phyloP scores from a whole-genome alignment of 2,329 filamentous ascomycete species.

The Botryotinia narcissicola region DNA sequence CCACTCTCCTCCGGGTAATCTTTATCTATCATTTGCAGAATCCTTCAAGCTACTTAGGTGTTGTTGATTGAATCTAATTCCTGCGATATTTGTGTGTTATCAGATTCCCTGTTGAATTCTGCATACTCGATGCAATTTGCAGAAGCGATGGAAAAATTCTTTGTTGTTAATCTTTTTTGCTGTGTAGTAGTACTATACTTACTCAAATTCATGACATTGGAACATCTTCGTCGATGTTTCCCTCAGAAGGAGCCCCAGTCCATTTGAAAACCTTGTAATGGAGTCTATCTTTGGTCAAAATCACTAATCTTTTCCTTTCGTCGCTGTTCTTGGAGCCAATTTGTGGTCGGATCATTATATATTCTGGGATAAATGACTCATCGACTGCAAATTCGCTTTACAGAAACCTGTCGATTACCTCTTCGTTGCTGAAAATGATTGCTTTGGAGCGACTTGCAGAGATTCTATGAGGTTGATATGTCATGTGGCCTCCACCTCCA shows the following conservation, averaged over 20 bases:
- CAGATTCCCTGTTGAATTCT: not conserved
- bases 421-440: constrained; percentile 25
- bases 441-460: constrained; percentile 12
- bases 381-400: constrained; percentile 24
- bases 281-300: constrained; percentile 32
- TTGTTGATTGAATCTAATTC: not conserved
- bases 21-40: not conserved
- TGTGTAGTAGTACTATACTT: not conserved
- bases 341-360: constrained; percentile 30
- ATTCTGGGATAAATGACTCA: constrained; percentile 30
- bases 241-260: not conserved
- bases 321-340: constrained; percentile 17
- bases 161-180: not conserved
- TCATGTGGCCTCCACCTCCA: constrained; percentile 8
- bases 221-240: constrained; percentile 26
- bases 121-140: not conserved
- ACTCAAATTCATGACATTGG: constrained; percentile 29
- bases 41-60: not conserved
- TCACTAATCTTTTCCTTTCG: constrained; percentile 29
- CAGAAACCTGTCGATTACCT: constrained; percentile 26
- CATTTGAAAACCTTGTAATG: constrained; percentile 36
- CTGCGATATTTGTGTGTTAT: not conserved
- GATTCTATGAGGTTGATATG: constrained; percentile 21
- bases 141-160: not conserved
- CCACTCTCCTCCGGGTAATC: not conserved